These are phyloP conservation scores for Phaseolus coccineus DNA, from an alignment of 331 rosid genomes.

Conservation along the genomic window DNA sequence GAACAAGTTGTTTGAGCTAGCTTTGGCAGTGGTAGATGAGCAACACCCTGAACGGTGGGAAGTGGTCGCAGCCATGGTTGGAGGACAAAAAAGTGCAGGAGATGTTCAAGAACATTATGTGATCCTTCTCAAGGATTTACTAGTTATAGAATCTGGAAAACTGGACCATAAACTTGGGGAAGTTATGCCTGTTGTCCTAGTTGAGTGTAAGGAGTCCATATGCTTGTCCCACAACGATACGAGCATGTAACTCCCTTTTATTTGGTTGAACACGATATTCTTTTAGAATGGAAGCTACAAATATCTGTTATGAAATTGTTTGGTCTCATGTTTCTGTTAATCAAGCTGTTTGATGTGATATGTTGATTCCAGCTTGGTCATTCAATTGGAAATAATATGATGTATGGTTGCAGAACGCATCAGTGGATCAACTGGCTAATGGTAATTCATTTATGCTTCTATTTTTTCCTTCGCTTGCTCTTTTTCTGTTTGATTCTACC, in stretches of 20 bases:
- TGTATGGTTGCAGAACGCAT: constrained; percentile 20
- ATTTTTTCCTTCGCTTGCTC: too few relatives aligned
- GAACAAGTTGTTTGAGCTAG: constrained; percentile 85
- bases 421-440: not conserved
- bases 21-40: constrained; percentile 77
- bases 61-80: constrained; percentile 69
- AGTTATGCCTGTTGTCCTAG: constrained; percentile 46
- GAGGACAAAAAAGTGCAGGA: constrained; percentile 77
- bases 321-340: constrained; percentile 22
- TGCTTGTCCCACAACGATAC: constrained; percentile 52
- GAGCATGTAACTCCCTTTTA: constrained; percentile 21
- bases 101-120: constrained; percentile 69
- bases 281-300: constrained; percentile 22
- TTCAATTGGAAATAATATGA: constrained; percentile 26
- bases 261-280: constrained; percentile 1
- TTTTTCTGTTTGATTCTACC: not conserved
- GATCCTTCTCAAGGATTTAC: constrained; percentile 75
- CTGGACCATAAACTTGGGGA: constrained; percentile 61
- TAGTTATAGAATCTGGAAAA: constrained; percentile 69
- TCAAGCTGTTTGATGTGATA: constrained; percentile 9
- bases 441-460: constrained; percentile 20
- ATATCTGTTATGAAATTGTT: not conserved
- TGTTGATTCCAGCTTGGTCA: constrained; percentile 25
- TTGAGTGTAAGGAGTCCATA: constrained; percentile 44
- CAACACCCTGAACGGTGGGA: constrained; percentile 75